Conservation (phyloP, 2,329 filamentous ascomycete genomes). For the Monilinia laxa region DNA sequence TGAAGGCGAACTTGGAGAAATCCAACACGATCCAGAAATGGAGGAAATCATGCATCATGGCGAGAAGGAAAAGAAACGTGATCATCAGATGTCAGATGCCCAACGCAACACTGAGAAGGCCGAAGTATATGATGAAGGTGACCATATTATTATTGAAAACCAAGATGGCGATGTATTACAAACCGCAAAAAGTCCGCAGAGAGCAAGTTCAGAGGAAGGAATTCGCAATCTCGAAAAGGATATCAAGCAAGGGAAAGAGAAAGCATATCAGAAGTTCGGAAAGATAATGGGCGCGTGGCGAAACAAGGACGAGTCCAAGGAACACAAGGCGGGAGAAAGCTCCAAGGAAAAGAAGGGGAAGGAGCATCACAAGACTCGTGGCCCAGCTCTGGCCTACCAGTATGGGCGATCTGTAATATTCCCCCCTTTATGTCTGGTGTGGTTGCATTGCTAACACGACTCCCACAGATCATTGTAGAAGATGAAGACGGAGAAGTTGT, state of each 20-base stretch:
- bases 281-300: slow-evolving; percentile 40
- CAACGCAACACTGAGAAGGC: slow-evolving; percentile 43
- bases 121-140: slow-evolving; percentile 78
- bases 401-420: slow-evolving; percentile 71
- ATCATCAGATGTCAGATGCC: slow-evolving; percentile 36
- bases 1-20: slow-evolving; percentile 37
- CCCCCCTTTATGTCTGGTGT: not conserved
- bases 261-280: slow-evolving; percentile 32
- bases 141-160: slow-evolving; percentile 78
- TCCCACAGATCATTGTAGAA: slow-evolving; percentile 72
- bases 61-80: slow-evolving; percentile 41
- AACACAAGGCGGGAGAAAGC: slow-evolving; percentile 37
- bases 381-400: slow-evolving; percentile 79
- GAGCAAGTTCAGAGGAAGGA: slow-evolving; percentile 38
- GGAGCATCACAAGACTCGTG: slow-evolving; percentile 53
- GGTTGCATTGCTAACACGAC: slow-evolving; percentile 25
- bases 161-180: slow-evolving; percentile 81
- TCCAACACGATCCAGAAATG: slow-evolving; percentile 42
- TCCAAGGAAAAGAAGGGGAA: slow-evolving; percentile 40
- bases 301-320: slow-evolving; percentile 42
- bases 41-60: slow-evolving; percentile 38
- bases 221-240: slow-evolving; percentile 44
- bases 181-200: slow-evolving; percentile 49
- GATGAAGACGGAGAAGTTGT: slow-evolving; percentile 84
- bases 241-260: slow-evolving; percentile 38